These are phyloP conservation scores for Yamadazyma dushanensis DNA, from an alignment of 1,139 yeast genomes.

Conservation along the genomic window DNA sequence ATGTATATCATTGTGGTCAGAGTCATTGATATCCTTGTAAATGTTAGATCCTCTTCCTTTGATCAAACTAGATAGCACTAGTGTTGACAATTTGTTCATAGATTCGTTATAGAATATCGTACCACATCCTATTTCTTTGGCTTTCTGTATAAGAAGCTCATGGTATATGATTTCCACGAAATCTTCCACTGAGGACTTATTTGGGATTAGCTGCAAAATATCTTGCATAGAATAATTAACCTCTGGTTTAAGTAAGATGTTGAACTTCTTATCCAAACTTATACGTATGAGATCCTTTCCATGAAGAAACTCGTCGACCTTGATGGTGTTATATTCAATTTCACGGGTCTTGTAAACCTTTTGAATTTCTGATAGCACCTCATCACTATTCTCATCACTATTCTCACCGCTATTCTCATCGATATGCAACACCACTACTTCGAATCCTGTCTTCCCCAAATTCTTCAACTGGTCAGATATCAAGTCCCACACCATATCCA, in stretches of 20 bases:
- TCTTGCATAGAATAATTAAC: slow-evolving; percentile 20
- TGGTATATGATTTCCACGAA: slow-evolving; percentile 49
- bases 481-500: slow-evolving; percentile 65
- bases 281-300: slow-evolving; percentile 27
- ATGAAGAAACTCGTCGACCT: slow-evolving; percentile 37
- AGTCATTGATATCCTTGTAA: slow-evolving; percentile 53
- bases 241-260: slow-evolving; percentile 19
- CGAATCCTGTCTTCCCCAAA: slow-evolving; percentile 69
- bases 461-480: slow-evolving; percentile 64
- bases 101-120: slow-evolving; percentile 73
- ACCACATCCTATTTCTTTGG: slow-evolving; percentile 45
- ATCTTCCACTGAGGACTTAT: slow-evolving; percentile 66
- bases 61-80: slow-evolving; percentile 76
- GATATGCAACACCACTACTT: slow-evolving; percentile 54
- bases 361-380: slow-evolving; percentile 19
- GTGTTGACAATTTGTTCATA: slow-evolving; percentile 82
- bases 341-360: slow-evolving; percentile 15
- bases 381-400: no score
- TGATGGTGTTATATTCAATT: slow-evolving; percentile 37
- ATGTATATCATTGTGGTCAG: slow-evolving; percentile 33
- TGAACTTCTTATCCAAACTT: slow-evolving; percentile 27
- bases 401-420: no score
- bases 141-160: slow-evolving; percentile 49
- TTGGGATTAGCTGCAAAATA: slow-evolving; percentile 36
- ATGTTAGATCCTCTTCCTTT: slow-evolving; percentile 84